Base-by-base conservation (phyloP, 2,329 filamentous ascomycete species). In the Colletotrichum chlorophyti region DNA sequence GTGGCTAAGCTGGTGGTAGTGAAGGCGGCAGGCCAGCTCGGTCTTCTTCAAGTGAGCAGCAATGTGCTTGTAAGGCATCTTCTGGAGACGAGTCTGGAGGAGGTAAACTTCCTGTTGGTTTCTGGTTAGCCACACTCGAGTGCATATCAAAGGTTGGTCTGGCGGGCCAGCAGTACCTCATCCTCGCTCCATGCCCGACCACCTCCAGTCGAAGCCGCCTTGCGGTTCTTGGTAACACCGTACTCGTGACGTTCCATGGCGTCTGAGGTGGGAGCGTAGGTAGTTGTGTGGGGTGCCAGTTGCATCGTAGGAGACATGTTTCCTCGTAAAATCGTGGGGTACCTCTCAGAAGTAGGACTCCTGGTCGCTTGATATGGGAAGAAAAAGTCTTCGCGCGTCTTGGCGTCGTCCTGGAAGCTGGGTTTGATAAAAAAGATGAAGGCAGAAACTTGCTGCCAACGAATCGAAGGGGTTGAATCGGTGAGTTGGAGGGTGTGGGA, bases 21-120 rank as follows among this genome's bases (percentile, higher is more conserved):
- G 91, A 62, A 96, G 83, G 63, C 91, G 91, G 76, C 91, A 96
- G 43, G 91, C 91, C 59, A 95, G 81, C 77, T 95, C 91, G 1
- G 91, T 95, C 80, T 95, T 96, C 76, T 93, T 91, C 65, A 95
- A 79, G 67, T 93, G 89, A 58, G 88, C 85, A 58, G 91, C 91
- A 70, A 95, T 95, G 72, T 94, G 90, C 81, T 94, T 95, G 76
- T 95, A 95, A 1, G 91, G 91, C 87, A 94, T 92, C 77, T 94
- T 94, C 69, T 93, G 90, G 68, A 91, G 84, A 58, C 91, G 89
- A 60, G 90, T 93, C 74, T 93, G 90, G 61, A 95, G 83, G 52
- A 95, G 87, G 72, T 94, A 95, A 57, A 87, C 83, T 76, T 95
- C 91, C 91, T 94, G 63, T 45, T 26, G 17, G 14, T n/a, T n/a